Evolutionary conservation across 73 alveolate species (phyloP), one percentile per base, ranked within the genome.

Genomic region (Paramecium sexaurelia): DNA sequence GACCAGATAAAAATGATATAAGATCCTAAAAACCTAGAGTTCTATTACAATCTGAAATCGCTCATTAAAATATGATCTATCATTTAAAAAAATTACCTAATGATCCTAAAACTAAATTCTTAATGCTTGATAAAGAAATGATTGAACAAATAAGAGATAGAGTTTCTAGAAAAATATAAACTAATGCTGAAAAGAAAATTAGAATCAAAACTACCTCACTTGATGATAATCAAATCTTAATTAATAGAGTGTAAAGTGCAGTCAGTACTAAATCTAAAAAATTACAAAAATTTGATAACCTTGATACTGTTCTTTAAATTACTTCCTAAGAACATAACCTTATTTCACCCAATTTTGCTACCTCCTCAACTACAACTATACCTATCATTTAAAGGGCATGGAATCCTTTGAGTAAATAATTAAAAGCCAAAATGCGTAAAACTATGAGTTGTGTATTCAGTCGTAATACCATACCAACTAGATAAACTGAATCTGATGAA

Each of bases 121-220:
- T 78, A 4, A 41, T 78, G 90, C 27, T 78, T 7, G 90, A 78
- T 78, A 45, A 37, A 40, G 43, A 22, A 15, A 39, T 41, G 32
- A 41, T 78, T 29, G 90, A 78, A 8, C n/a, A 78, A 78, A 78
- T 78, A 9, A 78, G 90, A 45, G 90, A 78, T 9, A 37, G 90
- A 24, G 68, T 41, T 29, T 78, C 68, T 5, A 78, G 90, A 45
- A 39, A 24, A 33, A 26, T 78, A 9, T 20, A 78, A 40, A 22
- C 68, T 0, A 26, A 19, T 20, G 75, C 68, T 41, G 90, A 78
- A 40, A 41, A 78, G 36, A 45, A 45, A 78, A 24, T 22, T 0
- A 78, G 90, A 45, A 33, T 41, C n/a, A 78, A 45, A 43, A 41
- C 90, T 19, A 40, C 55, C 1, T 24, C 69, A 11, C 22, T 78